Percentiles rank a stretch among this genome's conserved stretches.
These are phyloP conservation scores for Rehmannia glutinosa DNA, from an alignment of 257 asterid genomes.

Conservation along the genomic window DNA sequence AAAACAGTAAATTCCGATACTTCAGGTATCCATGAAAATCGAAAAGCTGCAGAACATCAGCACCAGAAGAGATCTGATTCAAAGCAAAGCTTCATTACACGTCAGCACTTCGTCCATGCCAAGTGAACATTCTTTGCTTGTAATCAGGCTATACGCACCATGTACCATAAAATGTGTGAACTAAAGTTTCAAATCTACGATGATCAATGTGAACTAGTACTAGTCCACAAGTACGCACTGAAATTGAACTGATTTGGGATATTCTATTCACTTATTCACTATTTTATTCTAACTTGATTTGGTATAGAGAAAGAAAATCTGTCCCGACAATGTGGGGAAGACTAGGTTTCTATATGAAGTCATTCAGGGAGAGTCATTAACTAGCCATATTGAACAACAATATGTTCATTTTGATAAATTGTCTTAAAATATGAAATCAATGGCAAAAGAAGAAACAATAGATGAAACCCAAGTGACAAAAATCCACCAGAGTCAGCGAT, in stretches of 20 bases:
- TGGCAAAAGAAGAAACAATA: conserved; percentile 6
- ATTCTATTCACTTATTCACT: conserved; percentile 10
- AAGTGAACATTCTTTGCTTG: too few species aligned
- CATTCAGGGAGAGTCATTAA: not conserved
- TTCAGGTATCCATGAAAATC: too few species aligned
- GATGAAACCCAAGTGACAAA: conserved; percentile 5
- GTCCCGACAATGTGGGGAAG: conserved; percentile 3
- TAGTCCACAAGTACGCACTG: too few species aligned
- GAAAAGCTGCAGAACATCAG: too few species aligned
- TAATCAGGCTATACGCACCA: too few species aligned
- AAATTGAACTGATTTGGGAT: not conserved
- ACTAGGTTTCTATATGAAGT: not conserved
- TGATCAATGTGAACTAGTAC: too few species aligned
- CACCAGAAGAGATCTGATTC: too few species aligned
- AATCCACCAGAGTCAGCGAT: conserved; percentile 22
- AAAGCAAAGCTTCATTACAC: too few species aligned
- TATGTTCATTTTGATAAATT: conserved; percentile 5
- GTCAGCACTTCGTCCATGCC: too few species aligned
- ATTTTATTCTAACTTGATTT: conserved; percentile 9
- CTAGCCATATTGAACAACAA: conserved; percentile 1
- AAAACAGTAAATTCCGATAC: too few species aligned
- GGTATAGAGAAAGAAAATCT: conserved; percentile 20
- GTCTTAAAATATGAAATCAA: conserved; percentile 7
- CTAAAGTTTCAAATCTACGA: too few species aligned
- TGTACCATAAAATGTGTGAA: too few species aligned